Evolutionary conservation across 2,329 filamentous ascomycete genomes (phyloP).

Genomic region (Cadophora luteo-olivacea): DNA sequence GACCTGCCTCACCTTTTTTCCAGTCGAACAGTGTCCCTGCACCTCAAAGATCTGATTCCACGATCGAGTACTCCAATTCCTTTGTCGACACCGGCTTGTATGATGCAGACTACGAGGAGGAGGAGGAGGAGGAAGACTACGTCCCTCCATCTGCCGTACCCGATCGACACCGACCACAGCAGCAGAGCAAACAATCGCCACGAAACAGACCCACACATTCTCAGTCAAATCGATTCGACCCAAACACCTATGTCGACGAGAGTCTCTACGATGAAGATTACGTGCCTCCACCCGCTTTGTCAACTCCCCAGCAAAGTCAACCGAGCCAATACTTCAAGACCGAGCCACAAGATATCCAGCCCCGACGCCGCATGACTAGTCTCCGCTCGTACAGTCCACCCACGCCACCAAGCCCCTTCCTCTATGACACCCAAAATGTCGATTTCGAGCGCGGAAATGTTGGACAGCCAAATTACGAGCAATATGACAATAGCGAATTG

Average conservation of each 20-base stretch:
- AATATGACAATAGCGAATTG: not conserved
- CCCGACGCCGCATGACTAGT: not conserved
- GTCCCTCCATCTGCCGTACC: not conserved
- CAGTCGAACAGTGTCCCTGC: not conserved
- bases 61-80: not conserved
- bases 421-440: not conserved
- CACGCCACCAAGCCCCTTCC: not conserved
- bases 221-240: not conserved
- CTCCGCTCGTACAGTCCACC: not conserved
- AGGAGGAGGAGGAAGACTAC: not conserved
- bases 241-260: conserved; percentile 8
- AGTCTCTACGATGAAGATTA: conserved; percentile 6
- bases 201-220: not conserved
- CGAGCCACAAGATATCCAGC: not conserved
- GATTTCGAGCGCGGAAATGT: not conserved
- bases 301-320: not conserved
- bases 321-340: not conserved
- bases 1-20: not conserved
- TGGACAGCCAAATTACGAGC: not conserved
- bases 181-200: not conserved
- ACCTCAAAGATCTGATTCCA: not conserved
- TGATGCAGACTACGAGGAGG: not conserved
- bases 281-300: not conserved
- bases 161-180: not conserved
- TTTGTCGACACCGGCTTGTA: not conserved